phyloP scores from a whole-genome alignment of 2,329 filamentous ascomycete genomes.

The Curvularia sp. region DNA sequence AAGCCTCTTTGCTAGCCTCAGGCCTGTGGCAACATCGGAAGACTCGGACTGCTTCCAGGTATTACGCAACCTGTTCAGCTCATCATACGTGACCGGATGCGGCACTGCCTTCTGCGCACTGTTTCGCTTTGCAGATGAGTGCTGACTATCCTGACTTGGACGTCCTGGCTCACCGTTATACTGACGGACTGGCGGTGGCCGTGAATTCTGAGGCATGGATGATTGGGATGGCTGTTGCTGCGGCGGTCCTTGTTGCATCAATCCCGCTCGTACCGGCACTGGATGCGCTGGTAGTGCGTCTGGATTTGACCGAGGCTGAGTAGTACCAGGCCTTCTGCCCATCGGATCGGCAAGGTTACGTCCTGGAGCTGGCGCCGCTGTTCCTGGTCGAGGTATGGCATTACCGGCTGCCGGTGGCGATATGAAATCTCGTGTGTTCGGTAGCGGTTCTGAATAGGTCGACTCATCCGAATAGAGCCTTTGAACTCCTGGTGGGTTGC shows the following conservation, averaged over 20 bases:
- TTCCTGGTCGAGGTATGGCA: constrained; percentile 41
- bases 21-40: constrained; percentile 72
- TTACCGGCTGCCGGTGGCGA: constrained; percentile 39
- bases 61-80: constrained; percentile 77
- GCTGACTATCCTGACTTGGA: constrained; percentile 41
- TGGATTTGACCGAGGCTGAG: constrained; percentile 55
- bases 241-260: constrained; percentile 48
- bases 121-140: constrained; percentile 28
- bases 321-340: constrained; percentile 51
- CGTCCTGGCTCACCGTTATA: constrained; percentile 56
- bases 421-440: constrained; percentile 37
- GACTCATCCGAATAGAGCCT: constrained; percentile 47
- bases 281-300: constrained; percentile 65
- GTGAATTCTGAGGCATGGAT: constrained; percentile 39
- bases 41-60: constrained; percentile 71
- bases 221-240: constrained; percentile 35
- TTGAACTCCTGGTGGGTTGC: constrained; percentile 41
- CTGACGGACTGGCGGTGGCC: constrained; percentile 62
- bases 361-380: constrained; percentile 40
- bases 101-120: constrained; percentile 34
- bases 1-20: constrained; percentile 80
- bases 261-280: constrained; percentile 61
- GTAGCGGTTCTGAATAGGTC: constrained; percentile 48
- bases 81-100: constrained; percentile 74
- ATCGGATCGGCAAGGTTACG: constrained; percentile 40